A percentile compares a stretch with the other conserved stretches of the same genome.
phyloP scores from a whole-genome alignment of 768 basidiomycete genomes.

The Cubamyces sp. region DNA sequence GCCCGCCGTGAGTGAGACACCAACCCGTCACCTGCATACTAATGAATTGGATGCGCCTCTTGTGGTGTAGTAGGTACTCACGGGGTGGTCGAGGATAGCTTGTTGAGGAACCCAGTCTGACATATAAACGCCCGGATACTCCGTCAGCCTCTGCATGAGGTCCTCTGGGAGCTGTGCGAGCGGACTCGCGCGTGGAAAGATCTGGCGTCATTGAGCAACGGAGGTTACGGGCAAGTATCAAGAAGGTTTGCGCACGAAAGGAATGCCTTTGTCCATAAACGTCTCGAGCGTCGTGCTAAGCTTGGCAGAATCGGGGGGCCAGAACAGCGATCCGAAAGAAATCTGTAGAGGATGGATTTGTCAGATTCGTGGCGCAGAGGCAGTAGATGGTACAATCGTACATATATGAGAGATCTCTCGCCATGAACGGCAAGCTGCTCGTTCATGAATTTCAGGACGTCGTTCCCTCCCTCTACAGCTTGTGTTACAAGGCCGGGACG shows the following conservation, averaged over 20 bases:
- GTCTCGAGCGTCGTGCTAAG: neutral
- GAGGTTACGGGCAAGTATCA: neutral
- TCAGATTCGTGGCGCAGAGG: neutral
- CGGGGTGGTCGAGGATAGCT: neutral
- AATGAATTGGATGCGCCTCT: neutral
- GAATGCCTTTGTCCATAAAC: conserved; percentile 8
- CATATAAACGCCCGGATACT: neutral
- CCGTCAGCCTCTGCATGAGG: neutral
- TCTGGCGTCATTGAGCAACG: neutral
- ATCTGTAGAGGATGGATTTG: neutral
- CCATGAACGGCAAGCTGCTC: neutral
- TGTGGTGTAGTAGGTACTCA: neutral
- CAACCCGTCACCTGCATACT: conserved; percentile 6
- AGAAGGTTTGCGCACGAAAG: too few species aligned
- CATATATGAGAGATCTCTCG: neutral
- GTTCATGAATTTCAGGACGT: neutral
- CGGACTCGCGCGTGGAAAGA: neutral
- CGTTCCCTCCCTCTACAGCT: neutral
- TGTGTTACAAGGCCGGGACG: too few species aligned
- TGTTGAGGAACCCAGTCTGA: conserved; percentile 13
- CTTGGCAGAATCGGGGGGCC: conserved; percentile 10
- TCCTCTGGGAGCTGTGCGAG: neutral
- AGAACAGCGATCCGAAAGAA: conserved; percentile 13
- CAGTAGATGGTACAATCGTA: neutral
- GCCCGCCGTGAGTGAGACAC: conserved; percentile 16